Evolutionary conservation across 345 rosid genomes (phyloP).

Genomic region (Lepidium aucheri): DNA sequence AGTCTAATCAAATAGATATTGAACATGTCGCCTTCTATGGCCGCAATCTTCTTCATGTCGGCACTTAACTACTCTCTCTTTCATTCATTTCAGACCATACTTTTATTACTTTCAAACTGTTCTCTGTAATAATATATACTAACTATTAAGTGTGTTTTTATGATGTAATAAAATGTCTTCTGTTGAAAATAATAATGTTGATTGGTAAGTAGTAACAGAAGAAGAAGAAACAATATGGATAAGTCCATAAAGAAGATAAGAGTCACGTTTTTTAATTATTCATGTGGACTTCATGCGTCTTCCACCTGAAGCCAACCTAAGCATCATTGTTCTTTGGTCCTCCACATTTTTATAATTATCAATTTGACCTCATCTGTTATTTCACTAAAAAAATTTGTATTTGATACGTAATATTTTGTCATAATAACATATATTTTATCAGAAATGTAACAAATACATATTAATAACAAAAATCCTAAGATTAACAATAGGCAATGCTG

Average conservation of each 20-base stretch:
- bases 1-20: constrained; percentile 18
- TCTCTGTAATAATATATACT: background rate
- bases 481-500: too few relatives aligned
- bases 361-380: too few relatives aligned
- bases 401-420: too few relatives aligned
- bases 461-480: too few relatives aligned
- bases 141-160: background rate
- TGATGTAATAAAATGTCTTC: constrained; percentile 10
- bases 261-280: background rate
- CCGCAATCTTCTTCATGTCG: constrained; percentile 21
- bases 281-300: constrained; percentile 24
- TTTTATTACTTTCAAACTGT: background rate
- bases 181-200: background rate
- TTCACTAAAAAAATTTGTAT: too few relatives aligned
- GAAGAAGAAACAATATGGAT: background rate
- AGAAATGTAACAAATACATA: too few relatives aligned
- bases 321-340: constrained; percentile 11
- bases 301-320: constrained; percentile 24
- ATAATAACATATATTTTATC: too few relatives aligned
- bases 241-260: background rate
- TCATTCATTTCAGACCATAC: constrained; percentile 7
- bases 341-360: background rate
- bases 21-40: constrained; percentile 18
- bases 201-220: background rate
- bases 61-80: constrained; percentile 2